A percentile compares a stretch with the other conserved stretches of the same genome.
Evolutionary conservation across 2,329 filamentous ascomycete species (phyloP).

Genomic region (Microcera coccophila): DNA sequence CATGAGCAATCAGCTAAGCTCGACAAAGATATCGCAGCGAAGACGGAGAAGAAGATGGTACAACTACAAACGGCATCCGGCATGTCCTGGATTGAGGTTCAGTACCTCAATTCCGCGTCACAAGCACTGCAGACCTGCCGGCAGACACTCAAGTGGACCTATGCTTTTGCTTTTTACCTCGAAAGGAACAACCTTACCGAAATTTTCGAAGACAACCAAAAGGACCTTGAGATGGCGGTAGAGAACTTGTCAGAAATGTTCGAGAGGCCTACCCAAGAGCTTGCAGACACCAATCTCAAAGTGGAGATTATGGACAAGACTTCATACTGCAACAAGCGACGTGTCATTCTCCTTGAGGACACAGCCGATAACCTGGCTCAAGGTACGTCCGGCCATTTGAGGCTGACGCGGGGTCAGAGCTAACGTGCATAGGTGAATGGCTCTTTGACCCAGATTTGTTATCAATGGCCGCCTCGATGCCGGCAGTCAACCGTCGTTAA

Average conservation of each 20-base stretch:
- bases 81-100: slow-evolving; percentile 99
- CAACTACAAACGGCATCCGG: slow-evolving; percentile 88
- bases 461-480: background rate
- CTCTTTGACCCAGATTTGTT: slow-evolving; percentile 38
- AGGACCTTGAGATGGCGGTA: slow-evolving; percentile 94
- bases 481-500: background rate
- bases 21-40: slow-evolving; percentile 91
- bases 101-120: slow-evolving; percentile 90
- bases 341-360: slow-evolving; percentile 84
- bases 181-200: slow-evolving; percentile 90
- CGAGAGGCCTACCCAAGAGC: slow-evolving; percentile 87
- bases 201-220: slow-evolving; percentile 98
- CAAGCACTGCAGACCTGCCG: slow-evolving; percentile 92
- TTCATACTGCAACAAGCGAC: slow-evolving; percentile 88
- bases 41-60: slow-evolving; percentile 99
- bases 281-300: slow-evolving; percentile 84
- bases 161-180: slow-evolving; percentile 98
- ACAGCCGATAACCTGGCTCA: slow-evolving; percentile 89
- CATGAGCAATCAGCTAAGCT: slow-evolving; percentile 96
- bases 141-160: slow-evolving; percentile 99
- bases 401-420: slow-evolving; percentile 24
- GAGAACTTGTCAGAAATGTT: slow-evolving; percentile 99
- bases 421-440: slow-evolving; percentile 42
- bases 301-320: slow-evolving; percentile 99
- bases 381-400: slow-evolving; percentile 49